Evolutionary conservation across 1,284 basidiomycete genomes (phyloP).

Genomic region (Cutaneotrichosporon dermatis): DNA sequence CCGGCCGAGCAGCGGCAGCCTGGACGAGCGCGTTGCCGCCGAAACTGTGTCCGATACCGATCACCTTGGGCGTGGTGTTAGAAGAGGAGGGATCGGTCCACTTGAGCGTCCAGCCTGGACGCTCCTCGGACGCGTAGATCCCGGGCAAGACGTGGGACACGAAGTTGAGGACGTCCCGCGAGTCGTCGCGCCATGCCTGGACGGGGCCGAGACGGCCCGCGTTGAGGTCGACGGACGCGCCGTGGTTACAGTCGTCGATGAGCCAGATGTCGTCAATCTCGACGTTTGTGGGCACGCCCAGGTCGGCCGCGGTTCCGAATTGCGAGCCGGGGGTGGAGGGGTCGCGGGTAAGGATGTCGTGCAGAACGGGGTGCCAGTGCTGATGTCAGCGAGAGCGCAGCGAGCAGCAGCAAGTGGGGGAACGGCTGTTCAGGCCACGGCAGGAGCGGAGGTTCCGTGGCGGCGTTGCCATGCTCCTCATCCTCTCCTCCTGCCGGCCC

Average conservation of each 20-base stretch:
- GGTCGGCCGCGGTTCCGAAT: constrained; percentile 9
- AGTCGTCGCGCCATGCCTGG: constrained; percentile 42
- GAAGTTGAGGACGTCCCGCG: constrained; percentile 47
- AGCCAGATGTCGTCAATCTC: constrained; percentile 70
- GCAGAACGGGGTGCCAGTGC: constrained; percentile 61
- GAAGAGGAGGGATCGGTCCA: constrained; percentile 38
- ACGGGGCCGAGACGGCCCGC: constrained; percentile 51
- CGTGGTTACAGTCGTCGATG: constrained; percentile 71
- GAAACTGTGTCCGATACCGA: constrained; percentile 75
- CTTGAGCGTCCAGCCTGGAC: constrained; percentile 35
- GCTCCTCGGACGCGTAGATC: constrained; percentile 3
- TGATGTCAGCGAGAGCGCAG: not conserved
- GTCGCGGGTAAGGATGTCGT: constrained; percentile 46
- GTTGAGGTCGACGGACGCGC: constrained; percentile 68
- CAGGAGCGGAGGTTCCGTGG: no score
- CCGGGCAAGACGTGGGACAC: constrained; percentile 48
- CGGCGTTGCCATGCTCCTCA: no score
- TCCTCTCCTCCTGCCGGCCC: no score
- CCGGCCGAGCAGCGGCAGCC: constrained; percentile 62
- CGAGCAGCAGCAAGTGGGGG: no score
- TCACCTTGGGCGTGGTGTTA: constrained; percentile 18
- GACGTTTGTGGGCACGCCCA: not conserved
- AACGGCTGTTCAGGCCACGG: no score
- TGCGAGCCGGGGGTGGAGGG: not conserved
- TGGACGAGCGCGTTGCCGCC: constrained; percentile 65